These are phyloP conservation scores for Boletales sp. DNA, from an alignment of 768 basidiomycete genomes.

Conservation along the genomic window DNA sequence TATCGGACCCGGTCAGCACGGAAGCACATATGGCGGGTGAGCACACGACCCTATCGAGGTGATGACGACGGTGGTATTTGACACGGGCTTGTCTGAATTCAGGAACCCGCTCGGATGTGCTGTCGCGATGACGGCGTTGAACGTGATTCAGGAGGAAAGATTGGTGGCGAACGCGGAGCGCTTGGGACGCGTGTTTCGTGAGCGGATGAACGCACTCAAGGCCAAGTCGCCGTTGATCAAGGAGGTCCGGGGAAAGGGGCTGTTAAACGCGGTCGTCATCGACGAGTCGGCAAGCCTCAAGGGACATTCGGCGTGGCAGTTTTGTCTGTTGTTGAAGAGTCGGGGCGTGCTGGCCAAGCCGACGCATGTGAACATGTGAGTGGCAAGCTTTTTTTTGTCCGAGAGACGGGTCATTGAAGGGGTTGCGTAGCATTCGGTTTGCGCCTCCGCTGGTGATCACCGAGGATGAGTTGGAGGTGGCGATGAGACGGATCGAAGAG, in stretches of 20 bases:
- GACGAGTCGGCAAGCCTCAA: constrained; percentile 75
- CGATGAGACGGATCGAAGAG: constrained; percentile 71
- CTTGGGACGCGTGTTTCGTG: constrained; percentile 82
- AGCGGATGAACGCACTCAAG: constrained; percentile 48
- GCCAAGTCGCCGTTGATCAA: constrained; percentile 63
- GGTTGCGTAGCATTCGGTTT: constrained; percentile 74
- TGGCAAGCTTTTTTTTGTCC: constrained; percentile 4
- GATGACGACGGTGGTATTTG: background rate
- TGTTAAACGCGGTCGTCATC: constrained; percentile 93
- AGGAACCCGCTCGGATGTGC: constrained; percentile 96
- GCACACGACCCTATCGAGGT: constrained; percentile 4
- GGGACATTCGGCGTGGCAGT: constrained; percentile 90
- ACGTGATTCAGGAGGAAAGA: constrained; percentile 86
- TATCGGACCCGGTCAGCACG: constrained; percentile 93
- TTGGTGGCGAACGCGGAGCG: constrained; percentile 75
- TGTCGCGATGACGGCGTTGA: constrained; percentile 88
- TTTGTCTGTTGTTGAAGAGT: constrained; percentile 89
- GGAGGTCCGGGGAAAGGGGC: constrained; percentile 78
- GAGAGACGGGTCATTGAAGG: background rate
- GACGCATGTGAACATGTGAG: constrained; percentile 91
- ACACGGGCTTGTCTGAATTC: background rate
- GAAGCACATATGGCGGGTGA: constrained; percentile 92
- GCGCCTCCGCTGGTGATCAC: constrained; percentile 93
- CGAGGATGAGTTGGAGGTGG: constrained; percentile 78
- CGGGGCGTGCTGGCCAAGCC: constrained; percentile 94